Conservation (phyloP, 306 rosid species). For the Rubus idaeus region DNA sequence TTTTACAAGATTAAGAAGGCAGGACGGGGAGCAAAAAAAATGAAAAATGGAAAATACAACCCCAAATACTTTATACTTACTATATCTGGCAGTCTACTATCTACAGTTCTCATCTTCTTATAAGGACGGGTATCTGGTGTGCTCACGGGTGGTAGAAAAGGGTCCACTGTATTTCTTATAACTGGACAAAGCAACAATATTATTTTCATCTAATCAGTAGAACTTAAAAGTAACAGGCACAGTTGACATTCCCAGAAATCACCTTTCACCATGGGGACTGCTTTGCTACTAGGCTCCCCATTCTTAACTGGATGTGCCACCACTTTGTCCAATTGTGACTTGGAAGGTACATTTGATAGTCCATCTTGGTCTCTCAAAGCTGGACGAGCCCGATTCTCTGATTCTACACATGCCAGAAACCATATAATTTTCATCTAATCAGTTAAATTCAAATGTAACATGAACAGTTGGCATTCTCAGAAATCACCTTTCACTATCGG, state of each 20-base stretch:
- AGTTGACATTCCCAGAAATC: conserved; percentile 2
- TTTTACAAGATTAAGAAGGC: background rate
- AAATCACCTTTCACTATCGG: conserved; percentile 20
- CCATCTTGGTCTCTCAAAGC: background rate
- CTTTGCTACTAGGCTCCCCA: conserved; percentile 4
- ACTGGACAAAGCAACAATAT: background rate
- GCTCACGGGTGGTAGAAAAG: conserved; percentile 13
- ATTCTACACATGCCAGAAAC: background rate
- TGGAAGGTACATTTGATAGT: conserved; percentile 5
- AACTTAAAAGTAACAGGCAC: background rate
- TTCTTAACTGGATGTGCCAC: background rate
- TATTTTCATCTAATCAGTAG: background rate
- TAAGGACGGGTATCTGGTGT: conserved; percentile 17
- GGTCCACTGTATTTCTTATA: background rate
- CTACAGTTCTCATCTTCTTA: conserved; percentile 37
- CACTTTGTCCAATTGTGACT: conserved; percentile 3
- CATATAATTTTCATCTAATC: background rate
- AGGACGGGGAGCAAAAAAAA: background rate
- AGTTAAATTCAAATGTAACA: background rate
- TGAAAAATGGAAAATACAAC: background rate
- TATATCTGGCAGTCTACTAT: background rate
- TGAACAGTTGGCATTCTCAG: conserved; percentile 7
- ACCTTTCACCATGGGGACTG: conserved; percentile 15
- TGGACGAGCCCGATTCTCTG: background rate
- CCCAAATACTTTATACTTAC: background rate